phyloP scores from a whole-genome alignment of 345 rosid species.

The Sisymbrium irio region DNA sequence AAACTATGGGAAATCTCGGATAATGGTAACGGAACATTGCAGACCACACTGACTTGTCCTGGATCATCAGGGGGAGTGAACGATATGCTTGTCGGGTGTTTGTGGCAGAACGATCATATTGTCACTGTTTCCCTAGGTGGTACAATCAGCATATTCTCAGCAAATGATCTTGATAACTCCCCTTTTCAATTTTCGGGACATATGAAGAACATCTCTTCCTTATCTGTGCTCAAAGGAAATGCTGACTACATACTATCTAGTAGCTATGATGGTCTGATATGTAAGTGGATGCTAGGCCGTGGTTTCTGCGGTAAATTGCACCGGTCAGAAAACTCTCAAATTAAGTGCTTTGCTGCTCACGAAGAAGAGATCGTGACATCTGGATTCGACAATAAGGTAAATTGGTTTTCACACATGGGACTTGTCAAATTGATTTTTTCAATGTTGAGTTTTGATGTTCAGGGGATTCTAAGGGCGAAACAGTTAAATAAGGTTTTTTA shows the following conservation, averaged over 20 bases:
- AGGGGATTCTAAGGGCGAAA: too few species aligned
- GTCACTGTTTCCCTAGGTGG: conserved; percentile 95
- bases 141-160: conserved; percentile 67
- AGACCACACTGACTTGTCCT: conserved; percentile 61
- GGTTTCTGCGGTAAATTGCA: conserved; percentile 78
- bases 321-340: conserved; percentile 74
- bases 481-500: too few species aligned
- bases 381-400: conserved; percentile 91
- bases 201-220: conserved; percentile 77
- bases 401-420: conserved; percentile 5
- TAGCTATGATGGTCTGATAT: conserved; percentile 89
- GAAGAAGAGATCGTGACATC: conserved; percentile 82
- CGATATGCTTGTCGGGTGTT: conserved; percentile 95
- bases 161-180: conserved; percentile 69
- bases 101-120: conserved; percentile 85
- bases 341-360: conserved; percentile 80
- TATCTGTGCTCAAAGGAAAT: conserved; percentile 59
- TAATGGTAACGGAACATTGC: conserved; percentile 62
- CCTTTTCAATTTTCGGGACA: conserved; percentile 78
- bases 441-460: too few species aligned
- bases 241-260: conserved; percentile 64
- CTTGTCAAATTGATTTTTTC: neutral
- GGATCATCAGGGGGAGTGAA: conserved; percentile 81
- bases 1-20: conserved; percentile 90
- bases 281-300: conserved; percentile 84